phyloP scores from a whole-genome alignment of 2,329 filamentous ascomycete species.

The Cordyceps fumosorosea region DNA sequence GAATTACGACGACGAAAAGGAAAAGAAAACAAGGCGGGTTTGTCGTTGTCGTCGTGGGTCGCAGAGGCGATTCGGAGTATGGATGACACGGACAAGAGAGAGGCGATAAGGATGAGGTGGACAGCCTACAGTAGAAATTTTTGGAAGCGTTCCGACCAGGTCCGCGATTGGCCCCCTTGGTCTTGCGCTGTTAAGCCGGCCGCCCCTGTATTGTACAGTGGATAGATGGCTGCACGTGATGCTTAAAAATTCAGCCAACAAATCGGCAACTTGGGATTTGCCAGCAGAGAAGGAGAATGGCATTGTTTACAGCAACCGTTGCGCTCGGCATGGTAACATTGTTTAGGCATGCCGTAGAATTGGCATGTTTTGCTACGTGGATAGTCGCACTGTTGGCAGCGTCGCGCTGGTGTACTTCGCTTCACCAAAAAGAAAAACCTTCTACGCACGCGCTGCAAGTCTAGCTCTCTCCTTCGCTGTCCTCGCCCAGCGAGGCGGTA shows the following conservation, averaged over 20 bases:
- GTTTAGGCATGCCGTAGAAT: too few relatives aligned
- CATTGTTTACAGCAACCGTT: too few relatives aligned
- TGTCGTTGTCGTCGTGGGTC: not conserved
- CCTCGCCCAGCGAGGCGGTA: too few relatives aligned
- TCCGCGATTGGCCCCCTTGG: not conserved
- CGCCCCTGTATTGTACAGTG: not conserved
- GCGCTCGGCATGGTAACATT: too few relatives aligned
- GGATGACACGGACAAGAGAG: not conserved
- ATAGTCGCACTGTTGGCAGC: too few relatives aligned
- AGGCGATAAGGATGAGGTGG: not conserved
- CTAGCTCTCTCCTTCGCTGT: too few relatives aligned
- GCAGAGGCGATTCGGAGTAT: not conserved
- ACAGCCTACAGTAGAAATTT: conserved; percentile 9
- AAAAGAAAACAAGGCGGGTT: not conserved
- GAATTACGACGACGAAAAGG: not conserved
- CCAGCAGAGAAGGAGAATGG: too few relatives aligned
- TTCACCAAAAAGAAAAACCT: too few relatives aligned
- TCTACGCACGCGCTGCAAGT: too few relatives aligned
- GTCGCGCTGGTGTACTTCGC: too few relatives aligned
- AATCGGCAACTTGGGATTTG: too few relatives aligned
- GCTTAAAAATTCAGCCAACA: not conserved
- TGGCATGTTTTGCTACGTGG: too few relatives aligned
- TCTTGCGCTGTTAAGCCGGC: not conserved
- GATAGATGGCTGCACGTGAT: conserved; percentile 1
- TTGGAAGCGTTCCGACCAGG: conserved; percentile 10